These are phyloP conservation scores for Lonicera japonica DNA, from an alignment of 129 eudicot species.

Conservation along the genomic window DNA sequence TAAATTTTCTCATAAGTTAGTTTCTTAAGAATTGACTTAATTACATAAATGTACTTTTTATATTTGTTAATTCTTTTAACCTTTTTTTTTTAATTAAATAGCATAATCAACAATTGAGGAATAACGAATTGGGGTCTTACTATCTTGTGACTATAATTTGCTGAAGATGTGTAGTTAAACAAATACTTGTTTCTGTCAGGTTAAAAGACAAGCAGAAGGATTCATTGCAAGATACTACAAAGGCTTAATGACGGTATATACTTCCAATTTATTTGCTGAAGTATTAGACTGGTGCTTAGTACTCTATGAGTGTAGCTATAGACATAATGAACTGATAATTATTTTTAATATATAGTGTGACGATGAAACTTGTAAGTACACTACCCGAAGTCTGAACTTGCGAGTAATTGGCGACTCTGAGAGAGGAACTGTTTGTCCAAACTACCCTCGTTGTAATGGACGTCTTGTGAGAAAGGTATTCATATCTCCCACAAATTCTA, in stretches of 20 bases:
- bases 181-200: conserved; percentile 34
- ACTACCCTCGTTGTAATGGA: conserved; percentile 90
- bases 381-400: conserved; percentile 83
- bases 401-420: conserved; percentile 83
- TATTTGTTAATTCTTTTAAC: not conserved
- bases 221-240: conserved; percentile 80
- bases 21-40: not conserved
- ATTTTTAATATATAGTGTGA: conserved; percentile 55
- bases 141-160: not conserved
- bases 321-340: not conserved
- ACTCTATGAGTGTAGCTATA: not conserved
- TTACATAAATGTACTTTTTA: too few relatives aligned
- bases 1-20: too few relatives aligned
- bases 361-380: conserved; percentile 85
- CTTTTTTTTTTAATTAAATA: not conserved
- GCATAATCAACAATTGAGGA: too few relatives aligned
- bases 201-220: conserved; percentile 77
- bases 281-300: not conserved
- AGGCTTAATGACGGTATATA: conserved; percentile 75
- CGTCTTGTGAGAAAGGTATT: conserved; percentile 76
- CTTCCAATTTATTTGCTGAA: conserved; percentile 3
- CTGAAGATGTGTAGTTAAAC: not conserved
- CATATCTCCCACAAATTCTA: not conserved
- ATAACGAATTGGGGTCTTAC: too few relatives aligned
- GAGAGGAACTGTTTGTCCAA: conserved; percentile 90